Base-by-base conservation (phyloP, 805 yeast genomes). In the Barnettozyma vustinii region DNA sequence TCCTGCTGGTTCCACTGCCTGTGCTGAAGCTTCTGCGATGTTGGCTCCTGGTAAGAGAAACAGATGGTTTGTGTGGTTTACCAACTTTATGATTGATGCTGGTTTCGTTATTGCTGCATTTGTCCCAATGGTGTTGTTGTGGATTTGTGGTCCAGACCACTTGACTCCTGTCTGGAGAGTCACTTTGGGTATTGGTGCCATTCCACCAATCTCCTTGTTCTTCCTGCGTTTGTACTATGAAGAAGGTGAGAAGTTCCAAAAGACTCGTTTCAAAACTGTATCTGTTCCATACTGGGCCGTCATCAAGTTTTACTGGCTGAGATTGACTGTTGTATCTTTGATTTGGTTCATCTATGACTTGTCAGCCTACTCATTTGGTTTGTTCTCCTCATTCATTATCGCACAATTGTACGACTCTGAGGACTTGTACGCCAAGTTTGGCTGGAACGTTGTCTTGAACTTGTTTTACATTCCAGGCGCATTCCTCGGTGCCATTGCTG, bases 321-420 rank as follows among this genome's bases (percentile, higher is more conserved):
- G 97, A 64, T 70, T 90, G 51, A 40, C 72, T 9, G 70, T 88
- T 42, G 87, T 89, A 26, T 72, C 92, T 6, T 58, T 86, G 45
- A 80, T 91, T 60, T 91, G 98, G 98, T 90, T 88, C 72, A 73
- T 89, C 59, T 92, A 91, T 65, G 96, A 92, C 69, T 88, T 91
- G 67, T 81, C 90, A 37, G 79, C 83, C 12, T 92, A 89, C 67
- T 88, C 96, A 0, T 90, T 88, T 65, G 91, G 96, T 59, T 79
- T 87, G 59, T 90, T 84, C 69, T 86, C 96, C 7, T 71, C 91
- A 12, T 76, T 78, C 52, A 88, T 92, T 57, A 70, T 90, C 54
- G 70, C 71, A 37, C 63, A 70, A 37, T 71, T 85, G 47, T 76
- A 87, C 51, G 73, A 76, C 37, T 77, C 81, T 10, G 80, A 74